Percentiles rank a stretch among this genome's conserved stretches.
Conservation (phyloP, 129 eudicot species). For the Oenanthe sinensis region DNA sequence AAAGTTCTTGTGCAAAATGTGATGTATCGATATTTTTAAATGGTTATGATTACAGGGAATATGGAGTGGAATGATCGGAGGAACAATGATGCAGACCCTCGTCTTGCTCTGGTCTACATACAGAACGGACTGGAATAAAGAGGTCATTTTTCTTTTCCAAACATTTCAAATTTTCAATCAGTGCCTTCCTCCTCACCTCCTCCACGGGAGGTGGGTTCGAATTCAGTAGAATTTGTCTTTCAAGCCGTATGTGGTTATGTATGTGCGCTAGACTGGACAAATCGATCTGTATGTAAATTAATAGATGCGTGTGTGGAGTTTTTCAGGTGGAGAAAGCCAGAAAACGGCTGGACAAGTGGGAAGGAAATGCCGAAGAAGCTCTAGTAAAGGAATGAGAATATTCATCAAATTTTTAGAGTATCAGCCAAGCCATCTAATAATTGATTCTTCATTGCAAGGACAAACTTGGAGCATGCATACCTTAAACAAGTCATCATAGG, state of each 20-base stretch:
- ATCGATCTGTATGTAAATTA: not conserved
- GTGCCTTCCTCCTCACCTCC: not conserved
- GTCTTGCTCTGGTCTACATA: slow-evolving; percentile 51
- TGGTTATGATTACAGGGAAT: slow-evolving; percentile 45
- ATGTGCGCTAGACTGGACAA: no score
- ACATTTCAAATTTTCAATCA: not conserved
- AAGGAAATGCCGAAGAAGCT: slow-evolving; percentile 24
- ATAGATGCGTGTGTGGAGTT: not conserved
- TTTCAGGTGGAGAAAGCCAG: slow-evolving; percentile 59
- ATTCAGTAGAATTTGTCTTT: not conserved
- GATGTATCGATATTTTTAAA: not conserved
- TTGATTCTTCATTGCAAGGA: not conserved
- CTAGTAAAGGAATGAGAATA: slow-evolving; percentile 16
- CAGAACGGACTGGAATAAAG: slow-evolving; percentile 73
- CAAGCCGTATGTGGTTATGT: not conserved
- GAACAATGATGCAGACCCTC: slow-evolving; percentile 64
- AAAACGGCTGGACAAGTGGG: slow-evolving; percentile 60
- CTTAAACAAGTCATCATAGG: not conserved
- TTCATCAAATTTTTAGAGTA: not conserved
- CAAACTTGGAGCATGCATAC: not conserved
- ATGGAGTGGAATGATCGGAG: slow-evolving; percentile 92
- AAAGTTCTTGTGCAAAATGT: not conserved
- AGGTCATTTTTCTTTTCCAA: slow-evolving; percentile 23
- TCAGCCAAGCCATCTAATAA: not conserved
- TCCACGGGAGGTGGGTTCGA: not conserved